These are phyloP conservation scores for Aspergillus ellipticus DNA, from an alignment of 495 filamentous ascomycete species.

Conservation along the genomic window DNA sequence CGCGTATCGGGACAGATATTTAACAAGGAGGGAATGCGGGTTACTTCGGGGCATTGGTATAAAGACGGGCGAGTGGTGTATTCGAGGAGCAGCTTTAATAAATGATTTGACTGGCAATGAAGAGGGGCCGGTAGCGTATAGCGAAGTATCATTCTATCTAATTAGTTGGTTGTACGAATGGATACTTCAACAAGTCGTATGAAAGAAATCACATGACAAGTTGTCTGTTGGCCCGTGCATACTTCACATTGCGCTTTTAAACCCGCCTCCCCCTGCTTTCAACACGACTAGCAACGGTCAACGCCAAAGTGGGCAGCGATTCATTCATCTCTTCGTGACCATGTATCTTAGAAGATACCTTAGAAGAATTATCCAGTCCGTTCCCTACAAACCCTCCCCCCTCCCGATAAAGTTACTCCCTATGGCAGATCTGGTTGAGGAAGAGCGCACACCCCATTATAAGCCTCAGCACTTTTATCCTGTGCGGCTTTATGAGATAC, in stretches of 20 bases:
- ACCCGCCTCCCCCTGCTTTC: slow-evolving; percentile 9
- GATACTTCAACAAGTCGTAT: background rate
- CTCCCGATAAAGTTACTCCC: slow-evolving; percentile 13
- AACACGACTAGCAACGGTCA: slow-evolving; percentile 10
- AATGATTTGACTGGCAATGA: slow-evolving; percentile 2
- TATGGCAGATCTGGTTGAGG: slow-evolving; percentile 12
- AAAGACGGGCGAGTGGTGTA: slow-evolving; percentile 5
- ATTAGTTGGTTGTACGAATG: background rate
- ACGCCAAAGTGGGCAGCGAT: slow-evolving; percentile 8
- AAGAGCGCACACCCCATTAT: slow-evolving; percentile 29
- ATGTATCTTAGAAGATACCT: slow-evolving; percentile 15
- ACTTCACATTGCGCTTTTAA: background rate
- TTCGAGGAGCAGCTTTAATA: slow-evolving; percentile 3
- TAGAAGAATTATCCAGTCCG: slow-evolving; percentile 14
- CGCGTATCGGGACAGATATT: slow-evolving; percentile 7
- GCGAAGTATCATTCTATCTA: slow-evolving; percentile 3
- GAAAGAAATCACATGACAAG: slow-evolving; percentile 1
- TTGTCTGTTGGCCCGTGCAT: slow-evolving; percentile 2
- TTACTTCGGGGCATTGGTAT: slow-evolving; percentile 7
- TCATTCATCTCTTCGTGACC: slow-evolving; percentile 8
- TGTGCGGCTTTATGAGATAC: slow-evolving; percentile 35
- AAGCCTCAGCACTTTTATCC: slow-evolving; percentile 38
- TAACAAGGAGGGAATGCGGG: slow-evolving; percentile 5
- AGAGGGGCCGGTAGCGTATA: background rate
- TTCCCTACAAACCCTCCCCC: slow-evolving; percentile 12